Conservation (phyloP, 129 eudicot species). For the Calendula officinalis region DNA sequence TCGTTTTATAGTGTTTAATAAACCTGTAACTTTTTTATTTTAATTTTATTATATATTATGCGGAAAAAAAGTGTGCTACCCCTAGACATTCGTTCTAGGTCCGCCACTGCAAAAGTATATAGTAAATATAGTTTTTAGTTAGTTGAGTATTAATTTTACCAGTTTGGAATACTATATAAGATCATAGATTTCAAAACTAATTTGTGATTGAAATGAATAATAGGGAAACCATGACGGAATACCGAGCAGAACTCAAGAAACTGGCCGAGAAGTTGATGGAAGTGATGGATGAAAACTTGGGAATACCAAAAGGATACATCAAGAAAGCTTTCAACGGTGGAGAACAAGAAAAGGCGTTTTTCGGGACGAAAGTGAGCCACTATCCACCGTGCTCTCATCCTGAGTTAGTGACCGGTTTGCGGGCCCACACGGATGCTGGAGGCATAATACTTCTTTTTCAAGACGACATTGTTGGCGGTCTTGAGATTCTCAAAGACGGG, state of each 20-base stretch:
- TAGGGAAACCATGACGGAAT: conserved; percentile 59
- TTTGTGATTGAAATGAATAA: conserved; percentile 10
- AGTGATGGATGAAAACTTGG: conserved; percentile 60
- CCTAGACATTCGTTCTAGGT: too few relatives aligned
- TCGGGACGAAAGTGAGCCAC: conserved; percentile 79
- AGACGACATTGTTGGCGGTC: conserved; percentile 60
- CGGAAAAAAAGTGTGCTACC: too few relatives aligned
- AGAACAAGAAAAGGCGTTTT: conserved; percentile 40
- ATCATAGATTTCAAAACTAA: not conserved
- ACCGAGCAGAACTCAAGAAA: conserved; percentile 45
- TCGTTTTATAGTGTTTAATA: too few relatives aligned
- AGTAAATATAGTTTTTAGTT: too few relatives aligned
- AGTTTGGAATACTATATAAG: not conserved
- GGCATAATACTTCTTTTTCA: conserved; percentile 74
- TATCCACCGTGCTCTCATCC: conserved; percentile 78
- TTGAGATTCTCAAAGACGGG: conserved; percentile 64
- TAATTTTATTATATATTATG: too few relatives aligned
- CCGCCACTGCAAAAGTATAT: too few relatives aligned
- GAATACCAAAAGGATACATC: conserved; percentile 51
- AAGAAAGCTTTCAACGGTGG: conserved; percentile 50
- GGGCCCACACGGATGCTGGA: conserved; percentile 90
- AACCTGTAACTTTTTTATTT: too few relatives aligned
- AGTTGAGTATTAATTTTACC: too few relatives aligned
- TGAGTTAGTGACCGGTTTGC: conserved; percentile 50
- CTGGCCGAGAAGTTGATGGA: conserved; percentile 50